Conservation (phyloP, 805 yeast species). For the Yarrowia sp. region DNA sequence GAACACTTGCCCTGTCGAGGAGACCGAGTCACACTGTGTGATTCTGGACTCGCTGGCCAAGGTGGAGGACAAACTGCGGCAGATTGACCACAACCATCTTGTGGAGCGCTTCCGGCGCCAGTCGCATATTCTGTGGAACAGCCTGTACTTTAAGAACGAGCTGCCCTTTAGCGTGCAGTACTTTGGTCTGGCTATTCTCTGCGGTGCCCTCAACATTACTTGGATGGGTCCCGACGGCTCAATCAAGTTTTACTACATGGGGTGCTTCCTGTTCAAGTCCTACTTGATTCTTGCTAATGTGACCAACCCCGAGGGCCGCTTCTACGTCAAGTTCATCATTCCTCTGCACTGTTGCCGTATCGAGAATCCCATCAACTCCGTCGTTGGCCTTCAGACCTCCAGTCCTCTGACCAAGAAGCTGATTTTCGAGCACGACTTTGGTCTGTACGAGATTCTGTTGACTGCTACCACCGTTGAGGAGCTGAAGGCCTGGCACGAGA, state of each 20-base stretch:
- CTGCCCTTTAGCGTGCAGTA: constrained; percentile 16
- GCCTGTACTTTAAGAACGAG: constrained; percentile 7
- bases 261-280: constrained; percentile 23
- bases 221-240: constrained; percentile 10
- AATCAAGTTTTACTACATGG: constrained; percentile 18
- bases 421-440: constrained; percentile 23
- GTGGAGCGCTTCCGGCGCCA: constrained; percentile 3
- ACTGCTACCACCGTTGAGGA: constrained; percentile 14
- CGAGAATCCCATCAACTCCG: constrained; percentile 3
- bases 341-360: constrained; percentile 19
- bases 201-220: constrained; percentile 17
- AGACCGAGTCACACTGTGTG: background rate
- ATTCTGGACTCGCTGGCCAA: background rate
- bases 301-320: constrained; percentile 2
- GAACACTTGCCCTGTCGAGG: constrained; percentile 9
- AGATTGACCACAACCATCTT: constrained; percentile 8
- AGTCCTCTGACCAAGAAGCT: constrained; percentile 6
- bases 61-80: constrained; percentile 14
- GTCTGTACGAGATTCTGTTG: constrained; percentile 20
- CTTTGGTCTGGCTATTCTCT: constrained; percentile 18
- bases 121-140: constrained; percentile 14
- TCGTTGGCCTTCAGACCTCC: constrained; percentile 6
- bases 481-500: constrained; percentile 13
- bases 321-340: constrained; percentile 16
- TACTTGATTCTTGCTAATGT: constrained; percentile 16